A percentile compares a stretch with the other conserved stretches of the same genome.
These are phyloP conservation scores for Mortierella sp. DNA, from an alignment of 371 early-diverging fungal genomes.

Conservation along the genomic window DNA sequence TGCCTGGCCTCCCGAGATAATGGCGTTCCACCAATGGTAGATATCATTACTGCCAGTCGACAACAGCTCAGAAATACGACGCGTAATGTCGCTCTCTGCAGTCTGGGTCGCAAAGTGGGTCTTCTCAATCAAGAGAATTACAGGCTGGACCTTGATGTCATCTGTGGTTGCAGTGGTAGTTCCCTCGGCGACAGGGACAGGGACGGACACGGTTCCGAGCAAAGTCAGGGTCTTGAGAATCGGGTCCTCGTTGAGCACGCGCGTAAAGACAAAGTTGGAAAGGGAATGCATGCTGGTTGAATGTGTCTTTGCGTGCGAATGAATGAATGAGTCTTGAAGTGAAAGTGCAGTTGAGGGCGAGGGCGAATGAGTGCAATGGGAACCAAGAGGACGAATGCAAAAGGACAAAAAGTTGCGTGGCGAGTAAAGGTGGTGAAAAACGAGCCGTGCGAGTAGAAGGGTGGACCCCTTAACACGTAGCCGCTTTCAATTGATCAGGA, in stretches of 20 bases:
- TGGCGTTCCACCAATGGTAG: conserved; percentile 70
- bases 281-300: conserved; percentile 30
- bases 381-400: neutral
- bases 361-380: neutral
- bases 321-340: neutral
- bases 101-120: conserved; percentile 61
- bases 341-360: neutral
- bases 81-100: conserved; percentile 49
- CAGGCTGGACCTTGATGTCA: conserved; percentile 14
- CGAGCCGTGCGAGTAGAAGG: neutral
- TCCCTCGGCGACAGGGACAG: neutral
- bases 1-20: conserved; percentile 29
- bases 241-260: conserved; percentile 52
- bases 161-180: neutral
- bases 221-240: conserved; percentile 53
- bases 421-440: no score
- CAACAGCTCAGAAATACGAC: conserved; percentile 48
- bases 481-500: neutral
- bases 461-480: neutral
- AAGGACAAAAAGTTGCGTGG: neutral
- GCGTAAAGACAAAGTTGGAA: conserved; percentile 32
- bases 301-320: neutral
- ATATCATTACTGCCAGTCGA: conserved; percentile 70
- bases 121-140: conserved; percentile 66
- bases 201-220: conserved; percentile 35